Conservation (phyloP, 148 eudicot species). For the Rhododendron kiyosumense region DNA sequence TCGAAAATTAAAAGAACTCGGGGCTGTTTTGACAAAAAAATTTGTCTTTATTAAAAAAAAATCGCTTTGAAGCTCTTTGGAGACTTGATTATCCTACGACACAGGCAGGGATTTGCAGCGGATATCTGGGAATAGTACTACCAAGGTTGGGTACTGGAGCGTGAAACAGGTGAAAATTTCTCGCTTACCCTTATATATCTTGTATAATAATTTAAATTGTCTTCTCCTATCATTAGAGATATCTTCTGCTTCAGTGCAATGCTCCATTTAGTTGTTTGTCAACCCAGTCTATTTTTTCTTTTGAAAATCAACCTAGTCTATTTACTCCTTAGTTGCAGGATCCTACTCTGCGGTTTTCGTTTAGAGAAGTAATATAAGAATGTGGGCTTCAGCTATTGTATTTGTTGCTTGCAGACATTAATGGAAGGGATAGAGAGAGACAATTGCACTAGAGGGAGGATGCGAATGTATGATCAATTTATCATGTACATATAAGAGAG, state of each 20-base stretch:
- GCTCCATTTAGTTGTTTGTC: background rate
- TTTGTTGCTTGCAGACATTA: background rate
- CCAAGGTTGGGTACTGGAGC: conserved; percentile 73
- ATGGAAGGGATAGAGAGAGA: background rate
- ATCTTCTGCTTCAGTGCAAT: background rate
- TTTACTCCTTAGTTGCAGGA: background rate
- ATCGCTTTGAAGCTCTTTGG: conserved; percentile 15
- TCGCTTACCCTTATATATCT: conserved; percentile 6
- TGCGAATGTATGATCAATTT: background rate
- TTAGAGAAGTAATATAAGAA: background rate
- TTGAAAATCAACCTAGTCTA: background rate
- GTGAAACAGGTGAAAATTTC: conserved; percentile 54
- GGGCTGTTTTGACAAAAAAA: background rate
- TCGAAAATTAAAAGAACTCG: too few relatives aligned
- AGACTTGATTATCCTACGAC: conserved; percentile 52
- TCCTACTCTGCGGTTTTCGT: background rate
- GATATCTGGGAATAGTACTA: conserved; percentile 67
- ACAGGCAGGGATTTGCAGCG: conserved; percentile 96
- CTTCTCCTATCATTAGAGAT: background rate
- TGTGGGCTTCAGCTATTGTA: background rate
- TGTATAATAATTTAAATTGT: background rate
- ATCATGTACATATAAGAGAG: background rate
- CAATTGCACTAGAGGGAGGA: background rate
- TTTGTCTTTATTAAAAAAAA: too few relatives aligned
- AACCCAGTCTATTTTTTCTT: background rate